Conservation (phyloP, 2,329 filamentous ascomycete species). For the Diaporthe amygdali region DNA sequence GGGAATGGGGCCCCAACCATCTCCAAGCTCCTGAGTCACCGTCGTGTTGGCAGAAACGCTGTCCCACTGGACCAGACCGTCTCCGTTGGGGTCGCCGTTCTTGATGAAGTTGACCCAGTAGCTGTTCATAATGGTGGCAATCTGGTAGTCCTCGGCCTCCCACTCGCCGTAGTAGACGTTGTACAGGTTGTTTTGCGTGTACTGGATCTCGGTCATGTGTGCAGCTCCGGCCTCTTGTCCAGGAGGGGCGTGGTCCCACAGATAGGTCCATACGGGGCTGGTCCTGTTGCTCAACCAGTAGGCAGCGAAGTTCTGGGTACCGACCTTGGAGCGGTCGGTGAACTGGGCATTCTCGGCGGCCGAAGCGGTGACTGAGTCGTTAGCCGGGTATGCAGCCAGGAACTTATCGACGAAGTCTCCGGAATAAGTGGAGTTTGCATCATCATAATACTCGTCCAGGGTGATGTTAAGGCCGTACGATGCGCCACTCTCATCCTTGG, state of each 20-base stretch:
- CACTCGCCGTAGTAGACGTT: not conserved
- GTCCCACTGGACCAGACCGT: conserved; percentile 23
- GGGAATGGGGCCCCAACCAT: conserved; percentile 26
- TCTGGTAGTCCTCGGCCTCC: conserved; percentile 16
- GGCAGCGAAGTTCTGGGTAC: conserved; percentile 31
- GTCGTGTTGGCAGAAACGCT: conserved; percentile 16
- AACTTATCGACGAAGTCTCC: conserved; percentile 24
- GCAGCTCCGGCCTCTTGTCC: conserved; percentile 40
- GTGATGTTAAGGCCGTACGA: conserved; percentile 30
- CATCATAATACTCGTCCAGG: conserved; percentile 29
- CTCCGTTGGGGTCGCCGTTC: conserved; percentile 19
- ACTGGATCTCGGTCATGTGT: conserved; percentile 44
- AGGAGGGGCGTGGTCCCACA: conserved; percentile 37
- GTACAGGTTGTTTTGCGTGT: conserved; percentile 42
- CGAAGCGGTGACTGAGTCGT: conserved; percentile 28
- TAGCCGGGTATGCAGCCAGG: conserved; percentile 29
- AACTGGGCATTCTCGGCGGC: conserved; percentile 30
- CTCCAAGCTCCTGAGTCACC: conserved; percentile 26
- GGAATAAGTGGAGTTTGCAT: conserved; percentile 29
- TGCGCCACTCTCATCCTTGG: conserved; percentile 35
- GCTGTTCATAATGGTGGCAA: conserved; percentile 22
- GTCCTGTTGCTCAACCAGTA: conserved; percentile 27
- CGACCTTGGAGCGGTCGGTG: conserved; percentile 33
- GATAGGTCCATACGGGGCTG: not conserved
- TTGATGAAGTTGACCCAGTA: conserved; percentile 25